A percentile compares a stretch with the other conserved stretches of the same genome.
Conservation (phyloP, 129 eudicot species). For the Cynara cardunculus region DNA sequence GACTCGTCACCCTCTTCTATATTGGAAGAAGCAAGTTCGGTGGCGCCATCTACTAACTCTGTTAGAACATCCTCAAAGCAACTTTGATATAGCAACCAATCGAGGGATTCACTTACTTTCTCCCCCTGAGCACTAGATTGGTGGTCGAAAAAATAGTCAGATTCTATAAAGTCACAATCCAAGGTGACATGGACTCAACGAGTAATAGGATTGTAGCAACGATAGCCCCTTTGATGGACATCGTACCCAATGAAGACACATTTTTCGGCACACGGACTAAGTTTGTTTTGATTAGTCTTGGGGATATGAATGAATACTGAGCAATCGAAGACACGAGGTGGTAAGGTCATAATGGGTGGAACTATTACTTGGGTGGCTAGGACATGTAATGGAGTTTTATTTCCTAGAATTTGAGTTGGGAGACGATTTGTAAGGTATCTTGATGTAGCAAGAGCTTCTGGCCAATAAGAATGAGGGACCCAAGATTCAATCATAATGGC, state of each 20-base stretch:
- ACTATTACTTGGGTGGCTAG: not conserved
- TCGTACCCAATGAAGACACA: constrained; percentile 1
- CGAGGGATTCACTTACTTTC: constrained; percentile 12
- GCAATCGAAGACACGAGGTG: not conserved
- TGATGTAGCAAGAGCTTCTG: not conserved
- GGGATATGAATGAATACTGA: not conserved
- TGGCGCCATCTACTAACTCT: no score
- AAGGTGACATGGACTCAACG: constrained; percentile 15
- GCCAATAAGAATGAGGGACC: not conserved
- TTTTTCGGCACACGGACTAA: not conserved
- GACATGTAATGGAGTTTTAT: not conserved
- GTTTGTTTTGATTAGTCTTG: not conserved
- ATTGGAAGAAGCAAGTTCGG: no score
- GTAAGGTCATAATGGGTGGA: not conserved
- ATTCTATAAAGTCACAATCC: constrained; percentile 3
- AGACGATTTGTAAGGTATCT: no score
- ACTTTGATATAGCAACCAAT: constrained; percentile 14
- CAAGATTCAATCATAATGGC: no score
- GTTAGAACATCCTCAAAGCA: no score
- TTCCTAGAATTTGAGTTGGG: no score
- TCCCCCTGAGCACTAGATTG: constrained; percentile 21
- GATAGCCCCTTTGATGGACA: constrained; percentile 9
- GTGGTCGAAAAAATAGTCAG: constrained; percentile 4
- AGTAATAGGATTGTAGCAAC: constrained; percentile 9
- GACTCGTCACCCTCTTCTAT: not conserved